Evolutionary conservation across 2,329 filamentous ascomycete genomes (phyloP).

Genomic region (Venturia carpophila): DNA sequence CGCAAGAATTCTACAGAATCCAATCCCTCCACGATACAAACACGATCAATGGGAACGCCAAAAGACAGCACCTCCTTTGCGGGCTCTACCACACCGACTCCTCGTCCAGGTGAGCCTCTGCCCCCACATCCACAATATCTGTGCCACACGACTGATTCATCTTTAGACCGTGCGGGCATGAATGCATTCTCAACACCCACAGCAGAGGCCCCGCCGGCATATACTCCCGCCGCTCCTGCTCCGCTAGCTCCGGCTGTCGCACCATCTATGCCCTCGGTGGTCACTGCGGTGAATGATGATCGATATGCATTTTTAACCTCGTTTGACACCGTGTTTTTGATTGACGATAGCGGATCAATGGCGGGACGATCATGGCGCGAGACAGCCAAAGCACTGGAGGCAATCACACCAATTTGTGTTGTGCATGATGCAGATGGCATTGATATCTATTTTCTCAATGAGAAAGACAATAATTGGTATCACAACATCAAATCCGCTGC

Average conservation of each 20-base stretch:
- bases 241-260: slow-evolving; percentile 25
- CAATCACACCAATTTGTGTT: slow-evolving; percentile 77
- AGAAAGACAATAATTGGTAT: slow-evolving; percentile 52
- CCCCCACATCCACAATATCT: not conserved
- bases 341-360: slow-evolving; percentile 93
- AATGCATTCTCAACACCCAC: slow-evolving; percentile 26
- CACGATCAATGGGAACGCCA: not conserved
- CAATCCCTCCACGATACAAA: slow-evolving; percentile 19
- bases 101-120: slow-evolving; percentile 31
- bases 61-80: slow-evolving; percentile 8
- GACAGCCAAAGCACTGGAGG: slow-evolving; percentile 58
- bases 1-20: slow-evolving; percentile 17
- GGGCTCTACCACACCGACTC: slow-evolving; percentile 23
- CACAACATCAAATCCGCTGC: slow-evolving; percentile 52
- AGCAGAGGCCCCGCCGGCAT: slow-evolving; percentile 37
- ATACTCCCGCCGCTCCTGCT: slow-evolving; percentile 28
- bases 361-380: slow-evolving; percentile 67
- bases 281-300: slow-evolving; percentile 43
- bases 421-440: slow-evolving; percentile 74
- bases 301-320: slow-evolving; percentile 65
- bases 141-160: not conserved
- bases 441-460: slow-evolving; percentile 87
- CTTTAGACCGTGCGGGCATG: slow-evolving; percentile 26
- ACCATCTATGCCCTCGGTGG: not conserved
- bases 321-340: slow-evolving; percentile 84